phyloP scores from a whole-genome alignment of 371 early-diverging fungal genomes.

The Lichtheimia hyalospora region DNA sequence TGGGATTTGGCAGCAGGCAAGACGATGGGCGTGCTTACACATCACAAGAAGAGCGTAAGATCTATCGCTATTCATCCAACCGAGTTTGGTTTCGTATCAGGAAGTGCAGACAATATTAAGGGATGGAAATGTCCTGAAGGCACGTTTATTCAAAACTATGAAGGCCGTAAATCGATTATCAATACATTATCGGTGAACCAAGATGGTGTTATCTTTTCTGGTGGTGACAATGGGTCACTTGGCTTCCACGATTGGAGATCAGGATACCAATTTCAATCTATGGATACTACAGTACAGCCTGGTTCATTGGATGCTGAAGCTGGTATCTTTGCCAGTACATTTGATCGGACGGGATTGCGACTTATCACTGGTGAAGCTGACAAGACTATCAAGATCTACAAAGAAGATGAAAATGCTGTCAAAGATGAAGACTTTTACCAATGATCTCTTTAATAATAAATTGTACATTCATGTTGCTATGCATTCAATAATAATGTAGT shows the following conservation, averaged over 20 bases:
- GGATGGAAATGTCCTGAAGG: slow-evolving; percentile 96
- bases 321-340: slow-evolving; percentile 92
- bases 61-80: slow-evolving; percentile 89
- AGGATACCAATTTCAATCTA: slow-evolving; percentile 90
- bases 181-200: slow-evolving; percentile 87
- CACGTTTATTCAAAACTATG: slow-evolving; percentile 91
- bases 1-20: slow-evolving; percentile 98
- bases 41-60: slow-evolving; percentile 96
- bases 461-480: not conserved
- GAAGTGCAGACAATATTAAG: slow-evolving; percentile 90
- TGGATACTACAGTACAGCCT: slow-evolving; percentile 86
- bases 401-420: slow-evolving; percentile 74
- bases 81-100: slow-evolving; percentile 94
- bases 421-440: slow-evolving; percentile 43
- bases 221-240: slow-evolving; percentile 94
- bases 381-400: slow-evolving; percentile 98
- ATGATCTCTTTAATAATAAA: slow-evolving; percentile 4
- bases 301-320: slow-evolving; percentile 97
- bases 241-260: slow-evolving; percentile 97
- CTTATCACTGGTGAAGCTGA: slow-evolving; percentile 98
- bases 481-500: no score
- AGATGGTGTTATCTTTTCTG: slow-evolving; percentile 92
- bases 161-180: slow-evolving; percentile 87
- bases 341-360: slow-evolving; percentile 92
- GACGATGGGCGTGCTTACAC: slow-evolving; percentile 90